Evolutionary conservation across 345 rosid species (phyloP), one percentile per base, ranked within the genome.

Genomic region (Citropsis articulata): DNA sequence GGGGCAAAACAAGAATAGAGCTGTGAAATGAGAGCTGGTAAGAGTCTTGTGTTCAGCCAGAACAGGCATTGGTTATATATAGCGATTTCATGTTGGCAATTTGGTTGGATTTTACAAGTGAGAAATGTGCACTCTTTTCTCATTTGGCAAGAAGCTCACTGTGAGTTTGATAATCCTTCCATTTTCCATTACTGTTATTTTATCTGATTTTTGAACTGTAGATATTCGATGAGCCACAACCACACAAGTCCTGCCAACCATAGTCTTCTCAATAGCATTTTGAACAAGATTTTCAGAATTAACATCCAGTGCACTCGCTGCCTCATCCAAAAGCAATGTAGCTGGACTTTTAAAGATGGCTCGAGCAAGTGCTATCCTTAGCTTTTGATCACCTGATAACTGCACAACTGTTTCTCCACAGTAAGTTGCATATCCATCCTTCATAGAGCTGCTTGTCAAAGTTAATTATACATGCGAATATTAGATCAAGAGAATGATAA

Each of bases 331-430:
- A 28, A 79, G 84, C 27, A 84, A 36, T 12, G 81, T 60, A 13
- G 85, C 75, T 8, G 88, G 86, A 56, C 79, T 78, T 72, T 81
- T 84, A 56, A 84, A 38, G 45, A 88, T 81, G 45, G 90, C 88
- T 63, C 83, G 55, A 2, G 86, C 88, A 4, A 85, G 79, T 6
- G 86, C 83, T 42, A 82, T 66, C 57, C 88, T 79, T 64, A 85
- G 88, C 76, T 80, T 87, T 72, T 85, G 90, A 21, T 84, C 90
- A 1, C 84, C 85, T n/a, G 87, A 82, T n/a, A 87, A 75, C 38
- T 85, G 87, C 56, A 62, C 76, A 4, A 83, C 77, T 55, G 74
- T 35, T 68, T 80, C 83, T 35, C 84, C 85, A 9, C 79, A 75
- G 60, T 56, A 48, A 10, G 84, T 83, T 10, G 71, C 77, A 33